phyloP scores from a whole-genome alignment of 352 stramenopile genomes.

The Phytophthora ramorum region DNA sequence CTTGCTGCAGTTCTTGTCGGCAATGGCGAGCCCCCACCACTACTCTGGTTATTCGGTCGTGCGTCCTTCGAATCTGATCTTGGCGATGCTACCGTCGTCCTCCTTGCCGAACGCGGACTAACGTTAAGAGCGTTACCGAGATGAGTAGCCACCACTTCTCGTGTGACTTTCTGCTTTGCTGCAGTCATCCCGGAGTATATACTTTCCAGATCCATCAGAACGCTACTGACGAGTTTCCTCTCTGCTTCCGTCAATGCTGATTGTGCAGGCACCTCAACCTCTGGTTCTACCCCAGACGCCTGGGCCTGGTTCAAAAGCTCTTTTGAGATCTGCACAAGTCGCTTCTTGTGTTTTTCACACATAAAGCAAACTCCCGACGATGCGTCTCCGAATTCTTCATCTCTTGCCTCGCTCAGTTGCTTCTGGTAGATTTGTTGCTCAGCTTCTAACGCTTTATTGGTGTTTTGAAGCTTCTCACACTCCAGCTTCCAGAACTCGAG shows the following conservation, averaged over 20 bases:
- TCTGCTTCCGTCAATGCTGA: slow-evolving; percentile 45
- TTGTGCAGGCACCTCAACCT: slow-evolving; percentile 18
- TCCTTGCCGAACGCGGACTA: not conserved
- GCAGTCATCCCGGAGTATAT: slow-evolving; percentile 47
- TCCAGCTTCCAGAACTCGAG: slow-evolving; percentile 76
- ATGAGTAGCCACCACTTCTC: slow-evolving; percentile 35
- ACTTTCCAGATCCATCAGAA: slow-evolving; percentile 60
- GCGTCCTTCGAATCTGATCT: not conserved
- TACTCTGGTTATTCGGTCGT: slow-evolving; percentile 7
- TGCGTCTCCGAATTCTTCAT: slow-evolving; percentile 3
- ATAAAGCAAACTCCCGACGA: slow-evolving; percentile 35
- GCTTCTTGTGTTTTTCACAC: slow-evolving; percentile 65
- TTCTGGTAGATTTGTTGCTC: slow-evolving; percentile 46
- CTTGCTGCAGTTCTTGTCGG: slow-evolving; percentile 1
- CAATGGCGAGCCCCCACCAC: slow-evolving; percentile 6
- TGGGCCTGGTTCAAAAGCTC: slow-evolving; percentile 35
- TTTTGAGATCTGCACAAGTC: slow-evolving; percentile 56
- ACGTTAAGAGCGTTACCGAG: slow-evolving; percentile 8
- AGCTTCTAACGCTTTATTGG: slow-evolving; percentile 42
- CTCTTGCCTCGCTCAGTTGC: slow-evolving; percentile 36
- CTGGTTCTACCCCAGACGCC: not conserved
- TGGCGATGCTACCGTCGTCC: slow-evolving; percentile 4
- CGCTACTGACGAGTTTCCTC: slow-evolving; percentile 37
- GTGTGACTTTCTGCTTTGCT: slow-evolving; percentile 42
- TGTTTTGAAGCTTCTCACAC: slow-evolving; percentile 69